These are phyloP conservation scores for Plenodomus tracheiphilus DNA, from an alignment of 2,329 filamentous ascomycete species.

Conservation along the genomic window DNA sequence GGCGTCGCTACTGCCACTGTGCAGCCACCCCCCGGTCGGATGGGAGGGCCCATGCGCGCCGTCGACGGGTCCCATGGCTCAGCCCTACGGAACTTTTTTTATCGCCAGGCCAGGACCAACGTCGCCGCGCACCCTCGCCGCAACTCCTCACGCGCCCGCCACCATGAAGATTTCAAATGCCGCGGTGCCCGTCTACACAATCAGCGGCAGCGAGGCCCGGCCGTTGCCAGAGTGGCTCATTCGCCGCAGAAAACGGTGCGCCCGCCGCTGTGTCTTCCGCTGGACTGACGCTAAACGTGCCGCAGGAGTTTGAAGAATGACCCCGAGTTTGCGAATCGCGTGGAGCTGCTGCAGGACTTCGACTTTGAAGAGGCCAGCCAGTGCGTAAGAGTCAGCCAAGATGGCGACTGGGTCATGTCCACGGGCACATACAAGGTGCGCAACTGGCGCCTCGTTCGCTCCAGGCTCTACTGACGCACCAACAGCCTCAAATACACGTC, in stretches of 20 bases:
- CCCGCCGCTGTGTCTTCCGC: constrained; percentile 43
- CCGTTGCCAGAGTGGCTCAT: constrained; percentile 95
- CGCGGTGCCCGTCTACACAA: constrained; percentile 88
- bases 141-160: constrained; percentile 12
- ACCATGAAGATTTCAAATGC: constrained; percentile 82
- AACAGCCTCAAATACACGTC: constrained; percentile 87
- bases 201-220: constrained; percentile 85
- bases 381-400: constrained; percentile 87
- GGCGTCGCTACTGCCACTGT: background rate
- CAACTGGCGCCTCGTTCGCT: background rate
- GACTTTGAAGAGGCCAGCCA: constrained; percentile 95
- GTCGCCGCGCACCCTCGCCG: background rate
- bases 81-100: constrained; percentile 11
- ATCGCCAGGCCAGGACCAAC: background rate
- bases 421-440: constrained; percentile 30
- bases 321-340: constrained; percentile 86
- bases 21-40: no score
- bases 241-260: constrained; percentile 70
- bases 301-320: constrained; percentile 79
- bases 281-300: constrained; percentile 6
- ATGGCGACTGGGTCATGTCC: constrained; percentile 78
- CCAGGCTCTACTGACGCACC: constrained; percentile 48
- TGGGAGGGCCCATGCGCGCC: no score
- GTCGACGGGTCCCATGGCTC: background rate
- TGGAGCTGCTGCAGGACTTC: constrained; percentile 96